Evolutionary conservation across 2,329 filamentous ascomycete species (phyloP), one percentile per base, ranked within the genome.

Genomic region (Penicillium sp.): DNA sequence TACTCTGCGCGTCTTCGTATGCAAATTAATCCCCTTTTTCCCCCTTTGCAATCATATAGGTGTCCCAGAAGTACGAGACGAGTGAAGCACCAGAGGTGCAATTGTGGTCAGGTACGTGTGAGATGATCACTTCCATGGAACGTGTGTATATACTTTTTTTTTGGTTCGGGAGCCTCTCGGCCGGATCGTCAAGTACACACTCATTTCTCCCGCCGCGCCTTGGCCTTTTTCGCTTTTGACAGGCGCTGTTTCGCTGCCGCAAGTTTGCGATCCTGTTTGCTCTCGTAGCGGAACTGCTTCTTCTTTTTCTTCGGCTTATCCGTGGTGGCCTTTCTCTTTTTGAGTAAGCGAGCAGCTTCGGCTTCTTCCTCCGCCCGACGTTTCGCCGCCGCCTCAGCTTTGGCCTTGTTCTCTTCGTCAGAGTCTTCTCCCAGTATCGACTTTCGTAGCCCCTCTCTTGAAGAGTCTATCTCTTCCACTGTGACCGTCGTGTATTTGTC

Each of bases 401-500:
- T 55, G 26, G 59, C 46, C 28, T 50, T 55, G 51, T 56, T 58
- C 32, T 58, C 55, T 34, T 64, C 57, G 1, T 61, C 60, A 4
- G 56, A 57, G 6, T 60, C 62, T 46, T 67, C 59, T 43, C 60
- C 55, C 35, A 66, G 58, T 37, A 65, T 68, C 3, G 76, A 74
- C 58, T 80, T 84, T 49, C 81, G 76, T 41, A 94, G 72, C 0
- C 88, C 88, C 47, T 90, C 82, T 56, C 82, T 81, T 9, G 86
- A 84, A 12, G 94, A 80, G 53, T 85, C 85, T 57, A 98, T 89
- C 9, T 87, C 85, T 66, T 96, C 91, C 1, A 98, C 84, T 0
- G 88, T 96, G 26, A 98, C 93, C 1, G 89, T 95, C 0, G 93
- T 97, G 67, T 89, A 96, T 65, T 86, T 87, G 68, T 96, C 91